Evolutionary conservation across 192 early-diverging fungal genomes (phyloP).

Genomic region (Coemansia sp.): DNA sequence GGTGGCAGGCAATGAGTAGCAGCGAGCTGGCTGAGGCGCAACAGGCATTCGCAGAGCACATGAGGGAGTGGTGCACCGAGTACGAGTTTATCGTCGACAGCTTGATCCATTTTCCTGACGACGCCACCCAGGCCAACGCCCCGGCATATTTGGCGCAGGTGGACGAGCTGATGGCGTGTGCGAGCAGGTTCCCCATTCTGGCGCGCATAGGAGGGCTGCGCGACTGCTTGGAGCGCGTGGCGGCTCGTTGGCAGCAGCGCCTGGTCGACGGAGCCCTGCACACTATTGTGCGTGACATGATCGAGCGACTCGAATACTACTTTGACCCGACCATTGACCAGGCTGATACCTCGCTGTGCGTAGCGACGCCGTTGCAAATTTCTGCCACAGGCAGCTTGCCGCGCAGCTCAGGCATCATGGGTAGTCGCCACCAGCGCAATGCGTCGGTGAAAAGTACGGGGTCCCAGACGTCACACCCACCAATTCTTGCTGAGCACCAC

Average conservation of each 20-base stretch:
- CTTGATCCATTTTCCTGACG: conserved; percentile 35
- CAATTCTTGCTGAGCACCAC: conserved; percentile 5
- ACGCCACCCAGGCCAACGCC: conserved; percentile 6
- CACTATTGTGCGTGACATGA: conserved; percentile 37
- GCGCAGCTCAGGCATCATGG: conserved; percentile 17
- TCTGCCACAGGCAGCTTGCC: not conserved
- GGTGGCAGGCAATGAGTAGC: conserved; percentile 44
- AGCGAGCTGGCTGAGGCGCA: conserved; percentile 29
- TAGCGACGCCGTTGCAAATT: not conserved
- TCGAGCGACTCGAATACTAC: conserved; percentile 47
- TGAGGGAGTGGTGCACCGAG: conserved; percentile 34
- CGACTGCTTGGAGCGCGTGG: conserved; percentile 27
- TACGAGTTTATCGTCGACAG: conserved; percentile 47
- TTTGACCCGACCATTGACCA: conserved; percentile 35
- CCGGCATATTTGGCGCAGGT: conserved; percentile 29
- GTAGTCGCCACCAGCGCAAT: conserved; percentile 34
- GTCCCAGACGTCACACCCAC: conserved; percentile 27
- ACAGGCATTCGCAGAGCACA: conserved; percentile 17
- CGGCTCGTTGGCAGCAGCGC: conserved; percentile 31
- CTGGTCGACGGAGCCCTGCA: conserved; percentile 34
- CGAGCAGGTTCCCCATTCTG: conserved; percentile 25
- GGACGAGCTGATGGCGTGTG: conserved; percentile 21
- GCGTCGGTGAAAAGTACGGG: conserved; percentile 20
- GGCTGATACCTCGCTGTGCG: not conserved
- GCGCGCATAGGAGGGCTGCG: conserved; percentile 41